Evolutionary conservation across 163 green algal genomes (phyloP), one percentile per base, ranked within the genome.

Genomic region (Coccomyxa subellipsoidea): DNA sequence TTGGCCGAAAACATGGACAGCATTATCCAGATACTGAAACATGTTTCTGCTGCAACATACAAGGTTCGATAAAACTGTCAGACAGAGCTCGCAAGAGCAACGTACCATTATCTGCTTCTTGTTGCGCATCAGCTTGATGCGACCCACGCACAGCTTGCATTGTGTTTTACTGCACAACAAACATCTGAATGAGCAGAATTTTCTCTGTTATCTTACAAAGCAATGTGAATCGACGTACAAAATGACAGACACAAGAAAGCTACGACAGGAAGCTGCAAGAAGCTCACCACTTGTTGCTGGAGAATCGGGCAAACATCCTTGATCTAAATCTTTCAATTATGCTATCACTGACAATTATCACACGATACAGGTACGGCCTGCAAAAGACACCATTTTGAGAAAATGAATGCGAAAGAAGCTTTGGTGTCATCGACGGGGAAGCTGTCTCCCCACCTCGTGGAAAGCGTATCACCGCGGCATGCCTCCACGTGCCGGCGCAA

Each of bases 101-200:
- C 70, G 54, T 69, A 91, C 88, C 81, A 79, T 73, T 3, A 91
- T 76, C 47, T 86, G 78, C 34, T 85, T 83, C 76, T 93, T 92
- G 86, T 93, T 94, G 23, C 86, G 70, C 77, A 94, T 82, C 47
- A 94, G 87, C 69, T 88, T 89, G 53, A 94, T 89, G 2, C 90
- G 77, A 6, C 77, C 81, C 18, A 90, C 77, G 77, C 90, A 90
- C 5, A 94, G 85, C 77, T 90, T 87, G 83, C 87, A 91, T 38
- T 93, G 86, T 15, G 89, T 92, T 36, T 90, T 90, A 39, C 89
- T 91, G 89, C 80, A 78, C 31, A 76, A 77, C 54, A 81, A 21
- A 2, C 2, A 29, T n/a, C 34, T 21, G 21, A 29, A 36, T 37
- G 3, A n/a, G n/a, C n/a, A n/a, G n/a, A n/a, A n/a, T n/a, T n/a